These are phyloP conservation scores for Penicillium sp. DNA, from an alignment of 2,329 filamentous ascomycete genomes.

Conservation along the genomic window DNA sequence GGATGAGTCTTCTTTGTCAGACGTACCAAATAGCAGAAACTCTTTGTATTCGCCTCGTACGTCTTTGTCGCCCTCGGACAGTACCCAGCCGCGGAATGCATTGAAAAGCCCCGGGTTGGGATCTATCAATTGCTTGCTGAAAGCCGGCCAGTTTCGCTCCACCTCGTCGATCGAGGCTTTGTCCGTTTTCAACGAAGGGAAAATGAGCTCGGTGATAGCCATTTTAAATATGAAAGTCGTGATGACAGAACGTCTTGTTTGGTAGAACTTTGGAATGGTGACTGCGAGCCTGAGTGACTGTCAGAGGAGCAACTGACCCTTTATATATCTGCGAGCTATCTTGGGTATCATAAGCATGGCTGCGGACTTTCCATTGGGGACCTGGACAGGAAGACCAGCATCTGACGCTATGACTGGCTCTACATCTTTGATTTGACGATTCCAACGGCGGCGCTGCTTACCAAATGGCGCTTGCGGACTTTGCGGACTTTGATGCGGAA, in stretches of 20 bases:
- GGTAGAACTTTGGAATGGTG: background rate
- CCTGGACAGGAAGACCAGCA: too few species aligned
- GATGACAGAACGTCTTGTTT: background rate
- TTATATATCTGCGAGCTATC: background rate
- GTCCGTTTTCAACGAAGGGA: slow-evolving; percentile 8
- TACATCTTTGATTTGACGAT: too few species aligned
- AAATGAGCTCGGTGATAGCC: slow-evolving; percentile 13
- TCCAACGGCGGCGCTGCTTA: background rate
- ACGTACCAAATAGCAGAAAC: slow-evolving; percentile 10
- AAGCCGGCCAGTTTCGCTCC: slow-evolving; percentile 1
- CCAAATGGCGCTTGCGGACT: background rate
- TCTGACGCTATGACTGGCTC: too few species aligned
- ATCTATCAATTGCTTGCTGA: slow-evolving; percentile 6
- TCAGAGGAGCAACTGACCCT: background rate
- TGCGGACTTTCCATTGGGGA: too few species aligned
- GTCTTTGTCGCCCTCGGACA: slow-evolving; percentile 10
- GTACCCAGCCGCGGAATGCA: slow-evolving; percentile 8
- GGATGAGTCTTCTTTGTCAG: too few species aligned
- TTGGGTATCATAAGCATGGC: too few species aligned
- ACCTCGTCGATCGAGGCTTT: slow-evolving; percentile 6
- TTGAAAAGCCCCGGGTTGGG: slow-evolving; percentile 10
- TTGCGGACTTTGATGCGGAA: background rate
- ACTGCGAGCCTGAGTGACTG: background rate
- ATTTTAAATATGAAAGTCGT: slow-evolving; percentile 1
- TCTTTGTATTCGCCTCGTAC: slow-evolving; percentile 7